Conservation (phyloP, 352 stramenopile species). For the Globisporangium paddicum region DNA sequence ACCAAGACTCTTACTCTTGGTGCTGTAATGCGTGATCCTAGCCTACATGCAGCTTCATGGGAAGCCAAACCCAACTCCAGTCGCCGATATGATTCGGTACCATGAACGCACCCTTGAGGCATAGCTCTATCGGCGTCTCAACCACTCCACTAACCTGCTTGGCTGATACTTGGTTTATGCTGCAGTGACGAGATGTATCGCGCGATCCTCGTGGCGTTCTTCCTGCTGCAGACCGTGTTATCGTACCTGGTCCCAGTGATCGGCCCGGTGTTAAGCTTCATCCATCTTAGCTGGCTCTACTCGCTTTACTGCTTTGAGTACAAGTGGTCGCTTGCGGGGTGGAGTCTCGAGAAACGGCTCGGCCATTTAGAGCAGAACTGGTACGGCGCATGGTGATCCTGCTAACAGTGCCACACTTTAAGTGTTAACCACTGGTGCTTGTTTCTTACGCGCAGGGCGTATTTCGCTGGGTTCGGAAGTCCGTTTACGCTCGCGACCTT, state of each 20-base stretch:
- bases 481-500: slow-evolving; percentile 87
- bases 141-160: neutral
- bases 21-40: slow-evolving; percentile 11
- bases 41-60: slow-evolving; percentile 79
- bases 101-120: neutral
- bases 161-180: neutral
- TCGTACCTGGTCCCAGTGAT: slow-evolving; percentile 78
- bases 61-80: slow-evolving; percentile 66
- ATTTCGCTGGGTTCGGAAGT: slow-evolving; percentile 84
- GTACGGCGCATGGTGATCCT: slow-evolving; percentile 15
- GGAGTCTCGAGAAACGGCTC: slow-evolving; percentile 78
- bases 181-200: slow-evolving; percentile 80
- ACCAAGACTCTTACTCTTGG: neutral
- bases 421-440: neutral
- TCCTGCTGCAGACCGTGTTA: slow-evolving; percentile 80
- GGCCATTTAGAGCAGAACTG: slow-evolving; percentile 82
- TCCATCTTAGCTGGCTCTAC: slow-evolving; percentile 86
- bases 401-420: neutral
- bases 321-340: slow-evolving; percentile 86
- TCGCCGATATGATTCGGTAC: slow-evolving; percentile 86
- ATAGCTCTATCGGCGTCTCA: neutral
- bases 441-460: slow-evolving; percentile 36
- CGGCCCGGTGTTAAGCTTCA: slow-evolving; percentile 72
- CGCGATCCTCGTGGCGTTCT: slow-evolving; percentile 83
- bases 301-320: slow-evolving; percentile 91